Base-by-base conservation (phyloP, 1,284 basidiomycete species). In the Ustilago loliicola region DNA sequence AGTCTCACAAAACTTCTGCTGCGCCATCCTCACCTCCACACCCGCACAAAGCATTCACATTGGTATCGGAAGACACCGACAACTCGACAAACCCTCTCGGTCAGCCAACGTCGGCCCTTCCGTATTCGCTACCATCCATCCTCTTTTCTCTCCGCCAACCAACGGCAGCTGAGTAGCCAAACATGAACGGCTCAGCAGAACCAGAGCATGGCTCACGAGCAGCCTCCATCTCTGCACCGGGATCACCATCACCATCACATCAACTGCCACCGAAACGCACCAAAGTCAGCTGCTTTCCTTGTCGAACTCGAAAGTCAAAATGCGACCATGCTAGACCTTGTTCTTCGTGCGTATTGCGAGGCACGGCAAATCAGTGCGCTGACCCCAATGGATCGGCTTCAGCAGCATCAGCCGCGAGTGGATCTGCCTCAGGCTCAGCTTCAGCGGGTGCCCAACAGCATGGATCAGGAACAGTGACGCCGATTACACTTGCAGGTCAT, bases 241-340 rank as follows among this genome's bases (percentile, higher is more conserved):
- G 42, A 8, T 66, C 64, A 3, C 59, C 61, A 6, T 56, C 57
- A 30, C 62, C 57, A 1, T 63, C 66, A 4, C 58, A 62, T 34
- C 54, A 56, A 42, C 52, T 40, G 1, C 40, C 54, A n/a, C 56
- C 66, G 42, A 64, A 56, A 27, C 34, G 66, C 23, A 66, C 72
- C n/a, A 74, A 69, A 55, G 50, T 74, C n/a, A 74, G 72, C 54
- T 74, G 72, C 34, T 60, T 66, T 13, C 72, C 66, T 0, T 74
- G 72, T 45, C 68, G 67, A 34, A 61, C 56, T 38, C 72, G 72
- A 60, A 75, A 75, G 27, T 70, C 67, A 8, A 75, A 75, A 21
- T 75, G 72, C 53, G 72, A 75, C 42, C 72, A 75, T 45, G 62
- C 72, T 1, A 50, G 67, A 6, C 72, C 72, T 13, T 75, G 72